Base-by-base conservation (phyloP, 805 yeast genomes). In the Candida oleophila region DNA sequence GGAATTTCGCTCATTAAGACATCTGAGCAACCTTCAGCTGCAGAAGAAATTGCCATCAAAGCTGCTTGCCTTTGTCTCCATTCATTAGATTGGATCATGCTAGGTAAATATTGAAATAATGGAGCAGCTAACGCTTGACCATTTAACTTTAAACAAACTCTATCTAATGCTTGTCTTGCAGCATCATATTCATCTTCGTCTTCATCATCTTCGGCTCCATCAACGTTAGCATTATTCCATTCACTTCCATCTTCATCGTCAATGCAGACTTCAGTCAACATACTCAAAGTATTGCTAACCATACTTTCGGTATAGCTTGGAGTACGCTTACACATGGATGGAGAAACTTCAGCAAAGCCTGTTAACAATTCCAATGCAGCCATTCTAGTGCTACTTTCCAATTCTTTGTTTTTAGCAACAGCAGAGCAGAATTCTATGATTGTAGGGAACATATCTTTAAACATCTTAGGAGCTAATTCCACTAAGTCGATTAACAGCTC, bases 51-150 rank as follows among this genome's bases (percentile, higher is more conserved):
- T 0, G 97, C 97, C 98, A 94, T 94, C 46, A 94, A 71, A 1
- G 97, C 96, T 20, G 96, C 99, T 64, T 91, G 96, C 51, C 97
- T 85, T 64, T 90, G 96, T 64, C 96, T 84, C 99, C 99, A 94
- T 50, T 81, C 79, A 28, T 71, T 62, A 1, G 96, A 84, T 46
- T 72, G 71, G 18, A 89, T 67, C 96, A 94, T 88, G 47, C 80
- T 81, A 16, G 97, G 96, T 48, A 94, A 74, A 62, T 81, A 86
- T 61, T 86, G 87, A 71, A 94, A 94, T 47, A 94, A 73, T 15
- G 96, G 95, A 16, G 83, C 85, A 11, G 96, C 95, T 50, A 94
- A 74, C 14, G 84, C 77, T 59, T 82, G 84, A 41, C 97, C 98
- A 34, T 87, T 90, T 43, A 94, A 75, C 60, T 80, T 84, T 55